Evolutionary conservation across 2,329 filamentous ascomycete species (phyloP).

Genomic region (Neonectria faginata): DNA sequence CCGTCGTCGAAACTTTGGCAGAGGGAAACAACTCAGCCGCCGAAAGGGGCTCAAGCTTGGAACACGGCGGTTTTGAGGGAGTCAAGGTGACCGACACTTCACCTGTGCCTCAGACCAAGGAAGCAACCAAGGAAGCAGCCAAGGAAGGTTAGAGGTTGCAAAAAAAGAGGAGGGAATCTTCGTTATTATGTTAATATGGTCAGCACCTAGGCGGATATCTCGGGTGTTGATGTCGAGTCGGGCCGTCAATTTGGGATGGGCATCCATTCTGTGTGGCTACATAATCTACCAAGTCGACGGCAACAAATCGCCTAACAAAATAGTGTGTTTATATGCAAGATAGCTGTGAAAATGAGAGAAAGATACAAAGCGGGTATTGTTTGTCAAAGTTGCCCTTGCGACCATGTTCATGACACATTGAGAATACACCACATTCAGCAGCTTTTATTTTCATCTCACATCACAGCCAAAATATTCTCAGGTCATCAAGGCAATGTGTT

Average conservation of each 20-base stretch:
- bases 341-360: neutral
- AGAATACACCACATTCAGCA: neutral
- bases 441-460: neutral
- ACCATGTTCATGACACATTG: neutral
- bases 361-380: neutral
- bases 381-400: neutral
- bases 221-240: neutral
- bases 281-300: neutral
- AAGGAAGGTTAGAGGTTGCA: conserved; percentile 11
- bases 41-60: conserved; percentile 39
- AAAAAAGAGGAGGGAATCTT: neutral
- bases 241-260: neutral
- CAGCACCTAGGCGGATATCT: neutral
- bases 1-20: conserved; percentile 34
- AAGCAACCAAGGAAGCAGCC: conserved; percentile 28
- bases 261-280: neutral
- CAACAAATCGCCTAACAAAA: neutral
- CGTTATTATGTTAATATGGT: conserved; percentile 5
- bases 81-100: conserved; percentile 37
- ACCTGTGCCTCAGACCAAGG: conserved; percentile 37
- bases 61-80: conserved; percentile 42
- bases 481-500: conserved; percentile 65
- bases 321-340: neutral
- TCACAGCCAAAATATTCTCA: conserved; percentile 38
- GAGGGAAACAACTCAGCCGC: conserved; percentile 27